These are phyloP conservation scores for Candida insectalens DNA, from an alignment of 805 yeast genomes.

Conservation along the genomic window DNA sequence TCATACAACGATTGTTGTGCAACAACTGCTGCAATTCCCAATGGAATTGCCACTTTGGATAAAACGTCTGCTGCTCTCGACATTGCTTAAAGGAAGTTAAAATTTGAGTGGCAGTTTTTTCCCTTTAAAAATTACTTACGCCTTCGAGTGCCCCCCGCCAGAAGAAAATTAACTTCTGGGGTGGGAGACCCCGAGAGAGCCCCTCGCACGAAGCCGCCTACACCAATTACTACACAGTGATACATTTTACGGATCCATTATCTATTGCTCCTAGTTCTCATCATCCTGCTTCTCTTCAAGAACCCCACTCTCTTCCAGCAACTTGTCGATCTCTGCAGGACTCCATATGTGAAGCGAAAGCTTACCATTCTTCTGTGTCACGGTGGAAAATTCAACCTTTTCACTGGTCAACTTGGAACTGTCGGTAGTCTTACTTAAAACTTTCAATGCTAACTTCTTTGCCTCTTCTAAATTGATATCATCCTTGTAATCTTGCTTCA, in stretches of 20 bases:
- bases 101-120: too few species aligned
- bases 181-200: too few species aligned
- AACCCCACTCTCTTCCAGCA: slow-evolving; percentile 67
- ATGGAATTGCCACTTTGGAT: slow-evolving; percentile 55
- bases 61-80: slow-evolving; percentile 31
- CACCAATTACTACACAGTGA: too few species aligned
- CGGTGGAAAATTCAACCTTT: slow-evolving; percentile 88
- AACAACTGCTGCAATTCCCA: slow-evolving; percentile 58
- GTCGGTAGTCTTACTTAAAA: slow-evolving; percentile 90
- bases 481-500: slow-evolving; percentile 91
- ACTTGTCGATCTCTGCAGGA: slow-evolving; percentile 63
- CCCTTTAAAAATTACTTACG: too few species aligned
- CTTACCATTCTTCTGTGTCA: slow-evolving; percentile 39
- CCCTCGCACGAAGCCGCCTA: too few species aligned
- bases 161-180: too few species aligned
- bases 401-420: slow-evolving; percentile 76
- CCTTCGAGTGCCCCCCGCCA: too few species aligned
- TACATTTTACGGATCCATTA: too few species aligned
- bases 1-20: slow-evolving; percentile 85
- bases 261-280: slow-evolving; percentile 41
- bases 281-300: slow-evolving; percentile 34
- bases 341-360: slow-evolving; percentile 68
- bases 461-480: slow-evolving; percentile 69
- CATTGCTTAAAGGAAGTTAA: too few species aligned
- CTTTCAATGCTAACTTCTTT: slow-evolving; percentile 79